phyloP scores from a whole-genome alignment of 129 eudicot genomes.

The Lactuca saligna region DNA sequence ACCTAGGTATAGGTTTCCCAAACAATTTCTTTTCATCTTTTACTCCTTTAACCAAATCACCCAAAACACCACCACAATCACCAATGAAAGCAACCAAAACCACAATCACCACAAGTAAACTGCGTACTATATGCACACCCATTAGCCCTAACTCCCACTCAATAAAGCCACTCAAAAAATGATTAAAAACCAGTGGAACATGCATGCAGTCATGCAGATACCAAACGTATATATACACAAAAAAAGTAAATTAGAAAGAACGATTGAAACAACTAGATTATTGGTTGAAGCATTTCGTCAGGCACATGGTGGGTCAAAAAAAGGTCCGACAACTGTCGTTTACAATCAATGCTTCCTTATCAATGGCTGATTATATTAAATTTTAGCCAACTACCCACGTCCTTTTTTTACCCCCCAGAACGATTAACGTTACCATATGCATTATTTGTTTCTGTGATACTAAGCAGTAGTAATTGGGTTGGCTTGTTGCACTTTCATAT shows the following conservation, averaged over 20 bases:
- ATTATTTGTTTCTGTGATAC: constrained; percentile 19
- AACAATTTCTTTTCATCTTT: constrained; percentile 36
- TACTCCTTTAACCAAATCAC: constrained; percentile 31
- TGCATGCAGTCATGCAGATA: constrained; percentile 42
- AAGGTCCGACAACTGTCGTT: constrained; percentile 33
- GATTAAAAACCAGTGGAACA: constrained; percentile 19
- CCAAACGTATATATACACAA: constrained; percentile 28
- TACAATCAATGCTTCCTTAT: constrained; percentile 30
- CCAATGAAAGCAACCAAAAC: constrained; percentile 26
- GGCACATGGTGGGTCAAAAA: constrained; percentile 43
- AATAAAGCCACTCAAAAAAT: neutral
- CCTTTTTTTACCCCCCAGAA: constrained; percentile 19
- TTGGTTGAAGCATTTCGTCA: constrained; percentile 22
- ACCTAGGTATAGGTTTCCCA: constrained; percentile 36
- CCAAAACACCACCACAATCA: constrained; percentile 26
- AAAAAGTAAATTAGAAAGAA: constrained; percentile 24
- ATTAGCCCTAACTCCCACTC: constrained; percentile 13
- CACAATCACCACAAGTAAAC: constrained; percentile 27
- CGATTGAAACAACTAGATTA: constrained; percentile 3
- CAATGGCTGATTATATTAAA: constrained; percentile 17
- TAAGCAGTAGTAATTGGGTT: constrained; percentile 14
- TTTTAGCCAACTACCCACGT: constrained; percentile 32
- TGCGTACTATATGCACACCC: constrained; percentile 6
- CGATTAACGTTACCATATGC: constrained; percentile 8
- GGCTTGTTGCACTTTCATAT: constrained; percentile 5